Conservation (phyloP, 306 rosid species). For the Glycyrrhiza uralensis region DNA sequence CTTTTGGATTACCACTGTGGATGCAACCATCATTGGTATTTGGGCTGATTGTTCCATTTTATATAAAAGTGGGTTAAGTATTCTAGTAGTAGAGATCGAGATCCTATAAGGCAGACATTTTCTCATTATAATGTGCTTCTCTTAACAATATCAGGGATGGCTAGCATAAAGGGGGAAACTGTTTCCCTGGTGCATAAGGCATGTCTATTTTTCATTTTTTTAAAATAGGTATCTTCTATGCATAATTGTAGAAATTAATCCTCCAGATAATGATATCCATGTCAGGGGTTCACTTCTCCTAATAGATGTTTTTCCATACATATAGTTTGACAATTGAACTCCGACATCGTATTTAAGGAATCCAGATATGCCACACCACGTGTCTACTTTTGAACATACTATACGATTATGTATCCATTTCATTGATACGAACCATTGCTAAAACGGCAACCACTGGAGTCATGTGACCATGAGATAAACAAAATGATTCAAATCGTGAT, state of each 20-base stretch:
- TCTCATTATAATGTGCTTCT: background rate
- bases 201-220: background rate
- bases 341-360: no score
- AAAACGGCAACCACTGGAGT: background rate
- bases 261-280: no score
- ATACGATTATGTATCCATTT: background rate
- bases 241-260: no score
- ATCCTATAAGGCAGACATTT: background rate
- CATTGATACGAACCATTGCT: background rate
- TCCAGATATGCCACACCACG: no score
- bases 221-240: no score
- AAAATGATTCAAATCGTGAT: background rate
- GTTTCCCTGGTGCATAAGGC: slow-evolving; percentile 12
- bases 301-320: no score
- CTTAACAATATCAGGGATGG: background rate
- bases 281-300: no score
- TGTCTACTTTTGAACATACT: background rate
- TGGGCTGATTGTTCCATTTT: background rate
- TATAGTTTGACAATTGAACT: no score
- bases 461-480: background rate
- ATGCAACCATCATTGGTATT: background rate
- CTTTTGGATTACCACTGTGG: background rate
- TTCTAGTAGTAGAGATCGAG: background rate
- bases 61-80: background rate
- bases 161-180: slow-evolving; percentile 2